Evolutionary conservation across 2,329 filamentous ascomycete genomes (phyloP), one percentile per base, ranked within the genome.

Genomic region (Xylariaceae sp.): DNA sequence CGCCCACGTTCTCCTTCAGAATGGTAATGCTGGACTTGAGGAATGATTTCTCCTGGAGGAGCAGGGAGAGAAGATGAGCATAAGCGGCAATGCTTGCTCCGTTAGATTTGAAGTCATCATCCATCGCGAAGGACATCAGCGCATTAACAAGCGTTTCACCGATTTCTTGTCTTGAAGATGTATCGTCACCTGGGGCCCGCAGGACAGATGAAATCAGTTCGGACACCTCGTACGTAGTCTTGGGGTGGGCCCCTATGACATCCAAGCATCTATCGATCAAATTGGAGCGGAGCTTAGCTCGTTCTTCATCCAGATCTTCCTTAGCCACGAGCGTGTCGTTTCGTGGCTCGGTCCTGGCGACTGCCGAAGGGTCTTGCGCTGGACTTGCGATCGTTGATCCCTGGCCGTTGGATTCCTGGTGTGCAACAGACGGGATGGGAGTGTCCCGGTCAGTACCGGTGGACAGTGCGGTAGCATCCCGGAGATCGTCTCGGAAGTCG

Each of bases 181-280:
- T 70, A 57, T 82, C 78, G 74, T 82, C 69, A 73, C 81, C 66
- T 73, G 81, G 64, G 74, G 84, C 71, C 82, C 86, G 69, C 71
- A 82, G 66, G 76, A 88, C 87, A 2, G 88, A 86, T 44, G 83
- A 83, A 57, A 99, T 92, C 17, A 99, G 80, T 68, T 97, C 92
- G 0, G 92, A 85, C 51, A 99, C 80, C 70, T 97, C 93, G 67
- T 97, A 94, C 0, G 94, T 95, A 9, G 93, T 86, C 66, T 90
- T 87, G 11, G 92, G 88, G 67, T 97, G 92, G 44, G 88, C 87
- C 71, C 93, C 89, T 56, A 99, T 86, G 39, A 97, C 86, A 68
- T 97, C 92, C 18, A 99, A 79, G 65, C 90, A 96, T 59, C 91
- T 88, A 67, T 97, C 92, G 60, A 97, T 92, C 57, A 97, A 76